phyloP scores from a whole-genome alignment of 2,329 filamentous ascomycete species.

The Phialophora verrucosa region DNA sequence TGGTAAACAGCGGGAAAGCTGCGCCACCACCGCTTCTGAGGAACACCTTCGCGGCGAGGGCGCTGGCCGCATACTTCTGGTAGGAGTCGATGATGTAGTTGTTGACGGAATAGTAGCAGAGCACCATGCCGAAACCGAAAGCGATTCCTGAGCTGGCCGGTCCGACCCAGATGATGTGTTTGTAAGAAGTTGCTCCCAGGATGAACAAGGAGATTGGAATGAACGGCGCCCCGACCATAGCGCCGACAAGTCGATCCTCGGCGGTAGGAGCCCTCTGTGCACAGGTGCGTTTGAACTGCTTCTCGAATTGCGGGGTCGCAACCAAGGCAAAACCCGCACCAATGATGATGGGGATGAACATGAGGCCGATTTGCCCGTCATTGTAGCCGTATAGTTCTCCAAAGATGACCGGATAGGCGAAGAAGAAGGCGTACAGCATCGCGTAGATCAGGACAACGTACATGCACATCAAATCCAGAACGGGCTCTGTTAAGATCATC shows the following conservation, averaged over 20 bases:
- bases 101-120: slow-evolving; percentile 52
- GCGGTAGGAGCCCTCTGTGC: slow-evolving; percentile 41
- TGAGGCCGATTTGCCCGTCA: slow-evolving; percentile 74
- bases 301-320: slow-evolving; percentile 68
- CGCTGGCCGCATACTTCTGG: slow-evolving; percentile 47
- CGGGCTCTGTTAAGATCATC: slow-evolving; percentile 68
- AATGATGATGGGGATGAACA: slow-evolving; percentile 83
- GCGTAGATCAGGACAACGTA: slow-evolving; percentile 82
- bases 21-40: slow-evolving; percentile 50
- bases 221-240: slow-evolving; percentile 48
- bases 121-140: slow-evolving; percentile 56
- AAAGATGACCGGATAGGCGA: slow-evolving; percentile 68
- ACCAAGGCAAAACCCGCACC: slow-evolving; percentile 69
- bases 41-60: slow-evolving; percentile 50
- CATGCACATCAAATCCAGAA: slow-evolving; percentile 79
- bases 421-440: slow-evolving; percentile 61
- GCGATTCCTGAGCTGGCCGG: slow-evolving; percentile 49
- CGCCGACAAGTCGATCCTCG: slow-evolving; percentile 47
- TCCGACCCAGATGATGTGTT: slow-evolving; percentile 46
- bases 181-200: slow-evolving; percentile 49
- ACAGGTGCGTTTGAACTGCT: slow-evolving; percentile 59
- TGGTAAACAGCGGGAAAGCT: slow-evolving; percentile 50
- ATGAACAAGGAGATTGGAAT: slow-evolving; percentile 53
- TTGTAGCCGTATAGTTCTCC: slow-evolving; percentile 78
- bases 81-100: slow-evolving; percentile 44